Base-by-base conservation (phyloP, 768 basidiomycete species). In the Kwoniella bestiolae region DNA sequence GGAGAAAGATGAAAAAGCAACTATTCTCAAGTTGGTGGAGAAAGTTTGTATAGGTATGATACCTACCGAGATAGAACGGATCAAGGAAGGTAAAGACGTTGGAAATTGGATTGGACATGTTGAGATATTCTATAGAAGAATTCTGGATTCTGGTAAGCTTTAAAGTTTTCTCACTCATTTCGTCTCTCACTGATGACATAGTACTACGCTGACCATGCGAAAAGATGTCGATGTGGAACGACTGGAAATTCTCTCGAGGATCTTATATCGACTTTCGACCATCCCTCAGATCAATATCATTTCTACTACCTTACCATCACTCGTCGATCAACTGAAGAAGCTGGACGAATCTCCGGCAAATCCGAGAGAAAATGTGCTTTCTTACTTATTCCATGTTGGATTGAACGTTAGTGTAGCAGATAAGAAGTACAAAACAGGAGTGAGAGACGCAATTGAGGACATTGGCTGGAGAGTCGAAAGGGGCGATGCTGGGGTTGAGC, bases 301-400 rank as follows among this genome's bases (percentile, higher is more conserved):
- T 4, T 12, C 60, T 7, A 41, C 11, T 0, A 29, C 53, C 25
- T 26, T 72, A 9, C 23, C 23, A 0, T 18, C 32, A 21, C 44
- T 69, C 1, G 50, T 63, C 3, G 26, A 57, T 1, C 50, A 49
- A 3, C 50, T 65, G 8, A 62, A 44, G 6, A 49, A 66, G 3
- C 31, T 52, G 5, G 58, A 60, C 28, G 14, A 9, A 12, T 34
- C 11, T 21, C n/a, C 18, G 18, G 7, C 23, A 51, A 51, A 51
- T 8, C 32, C 38, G 23, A 47, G 23, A 38, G 32, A 38, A 26
- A 25, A 21, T 7, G 35, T 56, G 31, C 52, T 41, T 3, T 29
- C 34, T 1, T 59, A 62, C 28, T 63, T 77, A 4, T 69, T 74
- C 57, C 28, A 63, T 31, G 35, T 60, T 21, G 73, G 69, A 1